Conservation (phyloP, 331 rosid species). For the Telfairia occidentalis region DNA sequence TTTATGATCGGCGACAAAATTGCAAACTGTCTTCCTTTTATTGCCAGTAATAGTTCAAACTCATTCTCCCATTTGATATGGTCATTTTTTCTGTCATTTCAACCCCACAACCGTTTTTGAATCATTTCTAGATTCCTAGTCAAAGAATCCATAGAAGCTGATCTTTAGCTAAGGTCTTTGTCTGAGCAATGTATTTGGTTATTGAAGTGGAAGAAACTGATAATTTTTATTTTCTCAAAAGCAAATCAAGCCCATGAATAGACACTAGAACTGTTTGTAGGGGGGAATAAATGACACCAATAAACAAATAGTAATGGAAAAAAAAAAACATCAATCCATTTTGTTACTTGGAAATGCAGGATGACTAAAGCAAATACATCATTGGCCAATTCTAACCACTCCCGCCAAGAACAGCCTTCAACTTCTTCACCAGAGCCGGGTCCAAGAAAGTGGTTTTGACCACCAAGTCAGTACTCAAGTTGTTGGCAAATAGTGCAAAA, state of each 20-base stretch:
- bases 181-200: neutral
- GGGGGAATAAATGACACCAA: neutral
- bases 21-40: neutral
- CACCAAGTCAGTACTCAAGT: slow-evolving; percentile 42
- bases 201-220: neutral
- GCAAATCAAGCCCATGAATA: neutral
- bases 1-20: neutral
- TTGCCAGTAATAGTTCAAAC: neutral
- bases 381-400: slow-evolving; percentile 17
- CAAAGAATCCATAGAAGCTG: neutral
- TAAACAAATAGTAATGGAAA: neutral
- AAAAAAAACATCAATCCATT: neutral
- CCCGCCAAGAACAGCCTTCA: slow-evolving; percentile 79
- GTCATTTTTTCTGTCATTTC: neutral
- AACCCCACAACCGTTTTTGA: neutral
- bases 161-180: neutral
- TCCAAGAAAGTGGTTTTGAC: slow-evolving; percentile 57
- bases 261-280: neutral
- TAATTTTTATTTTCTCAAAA: neutral
- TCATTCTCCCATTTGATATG: neutral
- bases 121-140: neutral
- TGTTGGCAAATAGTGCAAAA: slow-evolving; percentile 58
- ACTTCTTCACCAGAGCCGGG: slow-evolving; percentile 46
- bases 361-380: neutral
- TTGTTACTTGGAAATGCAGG: neutral